Evolutionary conservation across 176 grass and related monocot genomes (phyloP).

Genomic region (Phragmites australis): DNA sequence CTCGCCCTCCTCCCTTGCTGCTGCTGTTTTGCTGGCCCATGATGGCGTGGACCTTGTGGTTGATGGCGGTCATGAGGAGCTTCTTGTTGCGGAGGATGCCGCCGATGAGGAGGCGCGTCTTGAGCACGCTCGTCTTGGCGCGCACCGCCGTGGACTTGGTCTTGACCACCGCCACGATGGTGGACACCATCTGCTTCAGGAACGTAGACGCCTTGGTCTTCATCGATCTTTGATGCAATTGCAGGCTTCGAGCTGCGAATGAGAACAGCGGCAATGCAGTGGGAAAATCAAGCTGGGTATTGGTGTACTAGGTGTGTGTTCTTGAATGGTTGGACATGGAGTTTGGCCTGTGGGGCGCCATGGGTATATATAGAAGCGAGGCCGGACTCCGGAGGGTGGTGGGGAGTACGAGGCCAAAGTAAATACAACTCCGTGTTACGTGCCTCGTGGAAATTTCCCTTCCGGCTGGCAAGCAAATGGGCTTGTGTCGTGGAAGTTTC

Average conservation of each 20-base stretch:
- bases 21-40: slow-evolving; percentile 40
- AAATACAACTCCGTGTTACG: no score
- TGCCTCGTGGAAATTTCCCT: no score
- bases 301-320: not conserved
- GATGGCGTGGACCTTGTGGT: slow-evolving; percentile 88
- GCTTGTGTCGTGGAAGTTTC: slow-evolving; percentile 32
- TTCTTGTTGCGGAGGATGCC: slow-evolving; percentile 73
- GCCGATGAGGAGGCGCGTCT: slow-evolving; percentile 75
- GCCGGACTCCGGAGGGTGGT: not conserved
- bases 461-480: no score
- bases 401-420: slow-evolving; percentile 2
- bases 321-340: slow-evolving; percentile 65
- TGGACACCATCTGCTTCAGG: slow-evolving; percentile 66
- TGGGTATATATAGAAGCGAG: slow-evolving; percentile 48
- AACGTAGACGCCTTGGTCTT: slow-evolving; percentile 72
- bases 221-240: slow-evolving; percentile 38
- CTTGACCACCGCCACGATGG: slow-evolving; percentile 63
- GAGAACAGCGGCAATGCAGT: no score
- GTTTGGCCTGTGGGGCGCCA: slow-evolving; percentile 49
- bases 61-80: slow-evolving; percentile 68
- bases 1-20: slow-evolving; percentile 32
- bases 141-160: slow-evolving; percentile 68
- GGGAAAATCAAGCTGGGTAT: no score
- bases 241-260: not conserved
- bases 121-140: slow-evolving; percentile 73